A percentile compares a stretch with the other conserved stretches of the same genome.
Evolutionary conservation across 2,329 filamentous ascomycete genomes (phyloP).

Genomic region (Fusarium lyarnte): DNA sequence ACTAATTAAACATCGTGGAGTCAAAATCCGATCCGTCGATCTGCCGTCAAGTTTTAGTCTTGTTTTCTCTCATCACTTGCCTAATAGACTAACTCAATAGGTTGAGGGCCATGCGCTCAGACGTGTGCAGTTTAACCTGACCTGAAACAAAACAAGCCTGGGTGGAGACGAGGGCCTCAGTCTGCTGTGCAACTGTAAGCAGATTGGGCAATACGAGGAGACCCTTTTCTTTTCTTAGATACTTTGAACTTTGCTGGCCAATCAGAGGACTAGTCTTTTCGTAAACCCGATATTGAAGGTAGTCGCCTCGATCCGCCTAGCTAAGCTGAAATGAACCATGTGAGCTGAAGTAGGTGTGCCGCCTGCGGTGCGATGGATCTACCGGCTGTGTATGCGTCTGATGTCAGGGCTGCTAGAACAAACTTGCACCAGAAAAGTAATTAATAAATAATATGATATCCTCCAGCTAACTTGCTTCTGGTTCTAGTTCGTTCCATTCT

Average conservation of each 20-base stretch:
- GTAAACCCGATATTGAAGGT: background rate
- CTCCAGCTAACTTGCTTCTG: background rate
- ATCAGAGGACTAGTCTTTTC: background rate
- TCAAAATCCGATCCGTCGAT: background rate
- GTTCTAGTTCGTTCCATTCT: background rate
- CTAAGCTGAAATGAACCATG: background rate
- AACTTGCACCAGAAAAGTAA: background rate
- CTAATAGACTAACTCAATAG: background rate
- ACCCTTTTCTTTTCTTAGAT: background rate
- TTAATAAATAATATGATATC: background rate
- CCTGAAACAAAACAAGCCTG: background rate
- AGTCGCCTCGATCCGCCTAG: background rate
- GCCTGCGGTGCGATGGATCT: background rate
- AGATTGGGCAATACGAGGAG: background rate
- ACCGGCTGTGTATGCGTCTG: background rate
- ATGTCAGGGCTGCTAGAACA: background rate
- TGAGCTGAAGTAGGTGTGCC: background rate
- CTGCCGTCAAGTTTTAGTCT: background rate
- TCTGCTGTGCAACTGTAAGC: background rate
- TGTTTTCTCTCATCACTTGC: background rate
- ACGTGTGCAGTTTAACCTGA: background rate
- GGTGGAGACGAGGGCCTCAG: background rate
- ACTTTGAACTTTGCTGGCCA: background rate
- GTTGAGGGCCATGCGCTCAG: background rate
- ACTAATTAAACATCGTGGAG: background rate